Conservation (phyloP, 805 yeast genomes). For the Starmerella apicola region DNA sequence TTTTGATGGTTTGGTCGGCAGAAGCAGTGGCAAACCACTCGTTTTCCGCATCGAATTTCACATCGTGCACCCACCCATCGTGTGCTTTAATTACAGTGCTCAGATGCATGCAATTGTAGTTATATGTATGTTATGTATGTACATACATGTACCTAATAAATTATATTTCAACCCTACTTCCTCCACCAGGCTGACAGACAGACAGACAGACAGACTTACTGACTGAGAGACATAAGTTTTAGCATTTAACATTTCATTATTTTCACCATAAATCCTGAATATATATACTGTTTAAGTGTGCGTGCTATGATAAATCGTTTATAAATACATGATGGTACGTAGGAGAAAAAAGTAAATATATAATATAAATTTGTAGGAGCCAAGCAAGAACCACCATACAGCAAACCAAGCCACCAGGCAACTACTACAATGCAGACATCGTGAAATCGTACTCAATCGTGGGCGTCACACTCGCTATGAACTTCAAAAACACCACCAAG, state of each 20-base stretch:
- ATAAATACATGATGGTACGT: no score
- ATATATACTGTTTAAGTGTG: no score
- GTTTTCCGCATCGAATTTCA: slow-evolving; percentile 74
- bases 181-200: neutral
- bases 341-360: no score
- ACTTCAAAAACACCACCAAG: slow-evolving; percentile 75
- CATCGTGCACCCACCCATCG: slow-evolving; percentile 81
- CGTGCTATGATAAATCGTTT: no score
- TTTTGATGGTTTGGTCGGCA: slow-evolving; percentile 72
- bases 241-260: no score
- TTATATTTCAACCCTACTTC: no score
- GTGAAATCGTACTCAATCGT: slow-evolving; percentile 96
- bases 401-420: no score
- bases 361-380: no score
- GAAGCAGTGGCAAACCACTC: slow-evolving; percentile 90
- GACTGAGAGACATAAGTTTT: no score
- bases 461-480: slow-evolving; percentile 93
- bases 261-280: no score
- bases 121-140: no score
- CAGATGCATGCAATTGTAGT: neutral
- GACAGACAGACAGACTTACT: neutral
- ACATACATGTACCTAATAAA: neutral
- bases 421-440: slow-evolving; percentile 72
- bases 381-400: no score
- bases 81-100: slow-evolving; percentile 57